Percentiles rank a stretch among this genome's conserved stretches.
phyloP scores from a whole-genome alignment of 768 basidiomycete genomes.

The Phanerochaete carnosa region DNA sequence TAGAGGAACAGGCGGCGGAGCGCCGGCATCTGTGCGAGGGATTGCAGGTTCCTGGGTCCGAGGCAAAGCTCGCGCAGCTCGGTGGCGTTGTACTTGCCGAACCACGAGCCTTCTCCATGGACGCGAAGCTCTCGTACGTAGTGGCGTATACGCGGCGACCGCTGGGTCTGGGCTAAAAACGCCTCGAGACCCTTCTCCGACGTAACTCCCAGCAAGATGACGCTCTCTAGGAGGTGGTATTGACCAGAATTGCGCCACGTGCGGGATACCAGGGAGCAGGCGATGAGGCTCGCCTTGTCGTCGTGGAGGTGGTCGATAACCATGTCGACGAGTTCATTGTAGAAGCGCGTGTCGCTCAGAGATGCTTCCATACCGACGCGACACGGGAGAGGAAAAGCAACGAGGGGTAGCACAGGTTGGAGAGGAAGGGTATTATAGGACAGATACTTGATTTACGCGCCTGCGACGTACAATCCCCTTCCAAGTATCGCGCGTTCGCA shows the following conservation, averaged over 20 bases:
- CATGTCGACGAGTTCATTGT: constrained; percentile 20
- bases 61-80: background rate
- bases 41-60: background rate
- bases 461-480: background rate
- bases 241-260: constrained; percentile 20
- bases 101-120: constrained; percentile 4
- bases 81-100: background rate
- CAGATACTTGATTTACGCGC: background rate
- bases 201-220: background rate
- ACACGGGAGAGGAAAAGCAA: background rate
- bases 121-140: background rate
- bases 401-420: background rate
- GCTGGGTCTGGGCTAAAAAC: background rate
- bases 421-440: background rate
- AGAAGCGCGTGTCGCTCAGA: background rate
- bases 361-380: background rate
- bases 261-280: constrained; percentile 17
- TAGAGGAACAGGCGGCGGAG: background rate
- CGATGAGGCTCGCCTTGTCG: constrained; percentile 11
- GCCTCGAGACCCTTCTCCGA: background rate
- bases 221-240: constrained; percentile 12
- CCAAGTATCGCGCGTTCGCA: background rate
- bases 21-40: background rate
- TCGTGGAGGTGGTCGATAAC: constrained; percentile 23
- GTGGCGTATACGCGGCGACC: background rate